Evolutionary conservation across 1,284 basidiomycete genomes (phyloP).

Genomic region (Waitea zeae): DNA sequence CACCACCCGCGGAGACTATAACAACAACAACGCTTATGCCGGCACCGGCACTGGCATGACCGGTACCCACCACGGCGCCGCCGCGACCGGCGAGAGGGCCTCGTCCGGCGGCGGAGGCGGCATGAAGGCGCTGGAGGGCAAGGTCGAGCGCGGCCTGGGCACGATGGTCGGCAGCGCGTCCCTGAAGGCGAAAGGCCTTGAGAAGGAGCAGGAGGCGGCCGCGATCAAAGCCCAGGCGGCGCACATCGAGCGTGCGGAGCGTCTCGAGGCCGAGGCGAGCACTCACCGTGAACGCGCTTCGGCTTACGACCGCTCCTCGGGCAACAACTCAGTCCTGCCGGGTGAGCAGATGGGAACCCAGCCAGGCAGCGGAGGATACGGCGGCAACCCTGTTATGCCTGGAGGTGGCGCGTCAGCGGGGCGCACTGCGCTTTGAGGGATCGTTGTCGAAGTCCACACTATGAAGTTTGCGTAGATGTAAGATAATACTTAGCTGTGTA

Average conservation of each 20-base stretch:
- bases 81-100: neutral
- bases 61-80: neutral
- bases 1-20: neutral
- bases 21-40: neutral
- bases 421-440: too few relatives aligned
- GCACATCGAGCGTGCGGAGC: constrained; percentile 7
- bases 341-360: neutral
- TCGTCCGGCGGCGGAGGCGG: neutral
- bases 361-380: neutral
- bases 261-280: constrained; percentile 8
- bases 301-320: neutral
- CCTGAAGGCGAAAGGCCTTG: constrained; percentile 28
- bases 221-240: neutral
- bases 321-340: neutral
- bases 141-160: constrained; percentile 30
- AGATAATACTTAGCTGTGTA: too few relatives aligned
- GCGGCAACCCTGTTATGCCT: neutral
- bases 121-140: constrained; percentile 13
- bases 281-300: constrained; percentile 8
- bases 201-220: constrained; percentile 23
- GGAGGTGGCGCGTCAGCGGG: too few relatives aligned
- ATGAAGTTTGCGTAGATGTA: too few relatives aligned
- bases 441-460: too few relatives aligned
- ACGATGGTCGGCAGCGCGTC: constrained; percentile 25
- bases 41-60: constrained; percentile 1